These are phyloP conservation scores for Paramecium tetraurelia DNA, from an alignment of 73 alveolate genomes.

Conservation along the genomic window DNA sequence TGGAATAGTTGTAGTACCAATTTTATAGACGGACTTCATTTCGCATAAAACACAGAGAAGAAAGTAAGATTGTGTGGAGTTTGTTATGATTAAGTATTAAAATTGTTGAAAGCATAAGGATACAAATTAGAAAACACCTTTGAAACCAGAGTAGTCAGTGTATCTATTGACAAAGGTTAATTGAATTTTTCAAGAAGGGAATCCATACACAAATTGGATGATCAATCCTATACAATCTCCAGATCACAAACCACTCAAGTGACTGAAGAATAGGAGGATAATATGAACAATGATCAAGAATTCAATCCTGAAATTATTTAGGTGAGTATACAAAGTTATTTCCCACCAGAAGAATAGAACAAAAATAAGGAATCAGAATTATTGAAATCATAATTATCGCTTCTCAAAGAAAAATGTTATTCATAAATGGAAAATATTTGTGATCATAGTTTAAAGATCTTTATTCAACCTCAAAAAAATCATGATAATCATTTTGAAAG, in stretches of 20 bases:
- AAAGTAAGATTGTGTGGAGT: not conserved
- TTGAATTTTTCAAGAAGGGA: not conserved
- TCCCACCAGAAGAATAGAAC: not conserved
- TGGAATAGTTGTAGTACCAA: not conserved
- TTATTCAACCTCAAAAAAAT: not conserved
- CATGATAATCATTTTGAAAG: not conserved
- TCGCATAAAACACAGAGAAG: not conserved
- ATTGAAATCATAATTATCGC: not conserved
- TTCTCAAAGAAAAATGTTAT: not conserved
- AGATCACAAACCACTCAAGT: not conserved
- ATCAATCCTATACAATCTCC: not conserved
- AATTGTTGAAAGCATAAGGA: conserved; percentile 22
- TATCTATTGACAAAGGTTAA: not conserved
- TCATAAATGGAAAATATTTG: conserved; percentile 1
- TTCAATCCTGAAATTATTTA: not conserved
- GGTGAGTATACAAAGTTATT: not conserved
- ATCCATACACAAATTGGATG: not conserved
- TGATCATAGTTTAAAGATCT: not conserved
- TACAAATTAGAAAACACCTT: not conserved
- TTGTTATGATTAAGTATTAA: not conserved
- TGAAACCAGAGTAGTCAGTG: not conserved
- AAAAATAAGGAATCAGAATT: not conserved
- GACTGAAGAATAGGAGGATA: not conserved
- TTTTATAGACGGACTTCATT: not conserved
- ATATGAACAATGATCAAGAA: not conserved